Evolutionary conservation across 441 rosid genomes (phyloP).

Genomic region (Aleurites moluccanus): DNA sequence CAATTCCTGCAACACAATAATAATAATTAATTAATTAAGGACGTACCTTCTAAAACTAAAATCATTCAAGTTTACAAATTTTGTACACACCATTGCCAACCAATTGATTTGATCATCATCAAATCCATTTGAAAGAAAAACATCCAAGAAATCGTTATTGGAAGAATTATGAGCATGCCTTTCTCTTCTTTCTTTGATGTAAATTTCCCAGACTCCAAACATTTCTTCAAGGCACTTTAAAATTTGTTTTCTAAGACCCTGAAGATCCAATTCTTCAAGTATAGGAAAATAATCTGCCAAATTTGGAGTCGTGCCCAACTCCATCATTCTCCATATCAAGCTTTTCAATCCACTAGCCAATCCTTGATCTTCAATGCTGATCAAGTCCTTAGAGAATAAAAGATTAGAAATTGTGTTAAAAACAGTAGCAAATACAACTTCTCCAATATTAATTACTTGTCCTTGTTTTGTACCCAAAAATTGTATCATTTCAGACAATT

Average conservation of each 20-base stretch:
- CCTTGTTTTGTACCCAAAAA: constrained; percentile 25
- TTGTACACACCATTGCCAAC: constrained; percentile 1
- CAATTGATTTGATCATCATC: constrained; percentile 25
- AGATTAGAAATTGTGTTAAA: constrained; percentile 16
- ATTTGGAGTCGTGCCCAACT: constrained; percentile 10
- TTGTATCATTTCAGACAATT: constrained; percentile 16
- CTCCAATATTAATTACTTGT: background rate
- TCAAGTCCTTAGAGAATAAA: background rate
- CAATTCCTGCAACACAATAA: constrained; percentile 8
- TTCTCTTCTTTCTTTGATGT: constrained; percentile 28
- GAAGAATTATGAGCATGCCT: background rate
- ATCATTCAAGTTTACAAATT: background rate
- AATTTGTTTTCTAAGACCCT: constrained; percentile 21
- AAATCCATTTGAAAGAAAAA: constrained; percentile 21
- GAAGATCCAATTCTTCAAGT: constrained; percentile 26
- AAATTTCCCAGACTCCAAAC: constrained; percentile 22
- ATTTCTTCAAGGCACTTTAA: background rate
- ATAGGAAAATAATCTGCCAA: constrained; percentile 31
- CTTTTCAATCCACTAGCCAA: background rate
- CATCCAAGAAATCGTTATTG: constrained; percentile 25
- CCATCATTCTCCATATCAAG: constrained; percentile 18
- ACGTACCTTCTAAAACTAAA: too few species aligned
- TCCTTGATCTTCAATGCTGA: background rate
- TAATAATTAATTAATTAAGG: background rate
- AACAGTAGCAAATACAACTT: constrained; percentile 16